These are phyloP conservation scores for Sugiyamaella grinbergsii DNA, from an alignment of 1,139 yeast species.

Conservation along the genomic window DNA sequence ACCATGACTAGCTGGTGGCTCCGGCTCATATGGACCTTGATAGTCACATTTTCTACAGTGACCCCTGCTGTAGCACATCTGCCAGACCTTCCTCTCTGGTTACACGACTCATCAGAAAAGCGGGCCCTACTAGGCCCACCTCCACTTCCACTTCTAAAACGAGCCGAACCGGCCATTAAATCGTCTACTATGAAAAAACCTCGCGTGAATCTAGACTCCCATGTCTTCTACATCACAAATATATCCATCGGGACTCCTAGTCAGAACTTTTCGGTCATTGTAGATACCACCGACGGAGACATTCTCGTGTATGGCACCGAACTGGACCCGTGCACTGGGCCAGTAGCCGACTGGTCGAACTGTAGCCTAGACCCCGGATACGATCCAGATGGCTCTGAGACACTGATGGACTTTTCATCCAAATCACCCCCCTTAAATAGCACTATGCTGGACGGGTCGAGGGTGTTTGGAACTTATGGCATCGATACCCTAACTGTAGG, in stretches of 20 bases:
- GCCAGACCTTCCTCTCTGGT: no score
- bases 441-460: slow-evolving; percentile 25
- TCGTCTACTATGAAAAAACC: neutral
- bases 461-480: slow-evolving; percentile 27
- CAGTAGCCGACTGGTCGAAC: slow-evolving; percentile 2
- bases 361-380: slow-evolving; percentile 26
- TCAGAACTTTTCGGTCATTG: slow-evolving; percentile 25
- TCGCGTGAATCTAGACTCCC: slow-evolving; percentile 3
- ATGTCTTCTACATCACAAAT: slow-evolving; percentile 18
- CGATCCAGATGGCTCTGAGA: slow-evolving; percentile 22
- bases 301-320: slow-evolving; percentile 26
- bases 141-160: neutral
- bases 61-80: neutral
- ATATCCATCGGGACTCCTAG: slow-evolving; percentile 24
- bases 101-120: neutral
- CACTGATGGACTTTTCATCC: slow-evolving; percentile 18
- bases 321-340: slow-evolving; percentile 21
- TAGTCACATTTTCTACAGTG: neutral
- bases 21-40: neutral
- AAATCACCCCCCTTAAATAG: slow-evolving; percentile 12
- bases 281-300: slow-evolving; percentile 29
- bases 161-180: neutral
- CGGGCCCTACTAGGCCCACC: neutral
- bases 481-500: slow-evolving; percentile 21
- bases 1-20: neutral